Conservation (phyloP, 768 basidiomycete genomes). For the Hericium alpestre region DNA sequence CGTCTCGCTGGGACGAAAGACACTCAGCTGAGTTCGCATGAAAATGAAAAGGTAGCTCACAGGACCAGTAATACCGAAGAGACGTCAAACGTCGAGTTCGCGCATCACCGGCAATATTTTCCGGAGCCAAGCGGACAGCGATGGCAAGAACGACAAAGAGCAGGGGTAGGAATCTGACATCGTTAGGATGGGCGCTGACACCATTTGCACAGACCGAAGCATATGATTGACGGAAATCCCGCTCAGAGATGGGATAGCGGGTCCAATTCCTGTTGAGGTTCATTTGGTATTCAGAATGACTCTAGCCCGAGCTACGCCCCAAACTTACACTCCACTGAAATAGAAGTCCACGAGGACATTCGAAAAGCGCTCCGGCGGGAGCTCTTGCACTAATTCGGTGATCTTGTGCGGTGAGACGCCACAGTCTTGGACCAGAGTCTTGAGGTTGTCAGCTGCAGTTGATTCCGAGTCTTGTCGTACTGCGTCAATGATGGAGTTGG, state of each 20-base stretch:
- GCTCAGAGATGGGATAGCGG: slow-evolving; percentile 82
- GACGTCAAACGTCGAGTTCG: slow-evolving; percentile 69
- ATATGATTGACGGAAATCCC: slow-evolving; percentile 68
- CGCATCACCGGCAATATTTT: slow-evolving; percentile 72
- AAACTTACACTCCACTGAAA: slow-evolving; percentile 56
- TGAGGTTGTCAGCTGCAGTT: slow-evolving; percentile 70
- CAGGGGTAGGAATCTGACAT: slow-evolving; percentile 81
- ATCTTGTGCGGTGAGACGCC: slow-evolving; percentile 88
- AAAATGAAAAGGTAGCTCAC: slow-evolving; percentile 37
- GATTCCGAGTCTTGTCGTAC: slow-evolving; percentile 33
- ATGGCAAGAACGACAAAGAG: slow-evolving; percentile 89
- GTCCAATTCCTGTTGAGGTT: slow-evolving; percentile 68
- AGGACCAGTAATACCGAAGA: slow-evolving; percentile 90
- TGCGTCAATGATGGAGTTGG: slow-evolving; percentile 28
- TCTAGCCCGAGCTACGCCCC: not conserved
- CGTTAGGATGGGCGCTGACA: slow-evolving; percentile 57
- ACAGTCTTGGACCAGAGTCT: slow-evolving; percentile 82
- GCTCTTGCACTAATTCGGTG: slow-evolving; percentile 77
- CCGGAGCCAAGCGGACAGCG: slow-evolving; percentile 75
- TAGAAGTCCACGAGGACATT: slow-evolving; percentile 79
- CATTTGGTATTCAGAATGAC: not conserved
- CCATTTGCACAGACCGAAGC: slow-evolving; percentile 52
- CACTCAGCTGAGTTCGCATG: slow-evolving; percentile 8
- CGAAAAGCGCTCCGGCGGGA: slow-evolving; percentile 68
- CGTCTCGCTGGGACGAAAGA: slow-evolving; percentile 51